Conservation (phyloP, 371 early-diverging fungal species). For the Dinochytrium kinnereticum region DNA sequence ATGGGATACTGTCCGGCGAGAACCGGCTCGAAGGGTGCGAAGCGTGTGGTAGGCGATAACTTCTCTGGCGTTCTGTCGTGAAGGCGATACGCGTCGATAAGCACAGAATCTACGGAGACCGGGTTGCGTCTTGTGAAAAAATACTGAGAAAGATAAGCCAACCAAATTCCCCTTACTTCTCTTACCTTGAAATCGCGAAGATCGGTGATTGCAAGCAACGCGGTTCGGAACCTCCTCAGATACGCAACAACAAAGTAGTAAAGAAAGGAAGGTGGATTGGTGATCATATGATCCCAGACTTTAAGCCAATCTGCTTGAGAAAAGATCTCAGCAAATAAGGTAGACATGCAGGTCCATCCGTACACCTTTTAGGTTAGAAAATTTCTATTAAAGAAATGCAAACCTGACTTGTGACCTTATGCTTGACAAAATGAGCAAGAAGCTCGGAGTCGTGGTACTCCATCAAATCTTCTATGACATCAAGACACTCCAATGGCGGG, state of each 20-base stretch:
- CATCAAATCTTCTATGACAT: conserved; percentile 52
- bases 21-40: conserved; percentile 45
- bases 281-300: conserved; percentile 59
- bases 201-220: conserved; percentile 40
- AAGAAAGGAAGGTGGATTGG: conserved; percentile 50
- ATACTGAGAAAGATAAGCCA: too few relatives aligned
- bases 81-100: conserved; percentile 43
- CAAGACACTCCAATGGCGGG: conserved; percentile 59
- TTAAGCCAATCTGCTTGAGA: conserved; percentile 51
- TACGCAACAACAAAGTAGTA: conserved; percentile 55
- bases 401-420: conserved; percentile 55
- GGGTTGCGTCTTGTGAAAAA: conserved; percentile 44
- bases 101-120: conserved; percentile 31
- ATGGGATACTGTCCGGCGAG: conserved; percentile 51
- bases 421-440: conserved; percentile 49
- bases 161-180: too few relatives aligned
- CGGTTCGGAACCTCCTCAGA: conserved; percentile 35
- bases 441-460: conserved; percentile 56
- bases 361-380: conserved; percentile 42
- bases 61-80: conserved; percentile 38
- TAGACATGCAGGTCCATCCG: conserved; percentile 52
- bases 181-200: conserved; percentile 49
- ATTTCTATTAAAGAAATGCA: not conserved
- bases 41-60: conserved; percentile 33
- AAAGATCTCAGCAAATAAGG: conserved; percentile 53